Base-by-base conservation (phyloP, 2,329 filamentous ascomycete genomes). In the Botrytis squamosa region DNA sequence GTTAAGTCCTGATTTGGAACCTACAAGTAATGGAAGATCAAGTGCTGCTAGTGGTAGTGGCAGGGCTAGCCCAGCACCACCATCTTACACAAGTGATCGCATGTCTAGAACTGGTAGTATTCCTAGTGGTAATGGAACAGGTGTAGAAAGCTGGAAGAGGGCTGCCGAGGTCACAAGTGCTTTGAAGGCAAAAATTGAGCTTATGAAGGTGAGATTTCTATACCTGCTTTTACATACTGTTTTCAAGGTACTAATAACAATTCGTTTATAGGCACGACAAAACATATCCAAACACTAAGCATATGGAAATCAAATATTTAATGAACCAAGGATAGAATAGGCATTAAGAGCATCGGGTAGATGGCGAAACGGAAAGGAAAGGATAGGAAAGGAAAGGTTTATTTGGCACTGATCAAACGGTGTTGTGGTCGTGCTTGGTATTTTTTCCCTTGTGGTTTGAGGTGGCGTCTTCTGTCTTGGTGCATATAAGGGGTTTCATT, bases 151-250 rank as follows among this genome's bases (percentile, higher is more conserved):
- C 82, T 99, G 96, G 96, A 97, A 95, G 85, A 88, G 96, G 78
- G 96, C 96, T 29, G 96, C 96, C 3, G 96, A 99, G 85, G 96
- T 99, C 74, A 99, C 96, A 72, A 98, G 95, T 83, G 96, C 98
- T 82, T 83, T 99, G 80, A 99, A 98, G 85, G 94, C 95, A 70
- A 90, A 96, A 82, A 99, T 99, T 83, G 96, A 98, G 85, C 93
- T 96, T 86, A 99, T 99, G 96, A 99, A 98, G 88, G 89, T 89
- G 80, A 77, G 84, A 75, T 71, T 52, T 67, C 16, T n/a, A 55
- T 25, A 33, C 22, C 55, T 66, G 7, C 49, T 14, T n/a, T 68
- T 57, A 16, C 49, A 42, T 52, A 16, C n/a, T 55, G 4, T 38
- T 60, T 25, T 3, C 57, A 65, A 18, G 18, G 67, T 65, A 73